Percentiles rank a stretch among this genome's conserved stretches.
These are phyloP conservation scores for Oryza glaberrima DNA, from an alignment of 176 grass and related monocot species.

Conservation along the genomic window DNA sequence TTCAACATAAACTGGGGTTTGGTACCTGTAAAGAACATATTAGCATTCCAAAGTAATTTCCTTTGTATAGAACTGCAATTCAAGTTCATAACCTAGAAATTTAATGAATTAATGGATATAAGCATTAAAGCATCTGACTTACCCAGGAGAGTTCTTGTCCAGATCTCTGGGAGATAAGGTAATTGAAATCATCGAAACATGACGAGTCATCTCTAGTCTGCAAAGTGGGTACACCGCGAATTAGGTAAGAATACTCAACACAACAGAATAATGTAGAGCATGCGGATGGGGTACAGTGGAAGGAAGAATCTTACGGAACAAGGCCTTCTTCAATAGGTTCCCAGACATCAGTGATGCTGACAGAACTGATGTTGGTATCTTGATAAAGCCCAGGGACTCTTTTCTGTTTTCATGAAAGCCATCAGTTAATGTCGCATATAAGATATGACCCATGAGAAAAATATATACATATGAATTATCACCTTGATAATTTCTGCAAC, in stretches of 20 bases:
- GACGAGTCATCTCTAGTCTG: slow-evolving; percentile 84
- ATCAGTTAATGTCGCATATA: slow-evolving; percentile 14
- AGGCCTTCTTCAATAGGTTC: slow-evolving; percentile 99
- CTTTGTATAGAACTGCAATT: neutral
- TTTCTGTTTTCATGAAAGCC: slow-evolving; percentile 67
- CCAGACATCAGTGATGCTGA: slow-evolving; percentile 96
- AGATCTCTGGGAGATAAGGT: slow-evolving; percentile 76
- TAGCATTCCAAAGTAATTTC: slow-evolving; percentile 11
- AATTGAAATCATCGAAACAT: slow-evolving; percentile 97
- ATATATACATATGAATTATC: neutral
- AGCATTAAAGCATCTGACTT: slow-evolving; percentile 16
- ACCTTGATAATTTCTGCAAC: slow-evolving; percentile 98
- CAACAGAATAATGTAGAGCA: neutral
- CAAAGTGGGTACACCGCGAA: neutral
- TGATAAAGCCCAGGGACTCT: slow-evolving; percentile 76
- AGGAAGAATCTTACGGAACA: slow-evolving; percentile 64
- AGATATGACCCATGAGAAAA: slow-evolving; percentile 18
- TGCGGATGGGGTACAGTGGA: neutral
- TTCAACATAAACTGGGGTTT: slow-evolving; percentile 63
- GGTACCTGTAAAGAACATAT: slow-evolving; percentile 61
- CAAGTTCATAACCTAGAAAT: neutral
- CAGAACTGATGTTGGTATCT: slow-evolving; percentile 80
- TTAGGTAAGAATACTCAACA: slow-evolving; percentile 27
- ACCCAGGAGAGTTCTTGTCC: slow-evolving; percentile 80
- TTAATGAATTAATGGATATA: slow-evolving; percentile 12